Evolutionary conservation across 2,329 filamentous ascomycete species (phyloP), one percentile per base, ranked within the genome.

Genomic region (Neocatenulostroma microsporum): DNA sequence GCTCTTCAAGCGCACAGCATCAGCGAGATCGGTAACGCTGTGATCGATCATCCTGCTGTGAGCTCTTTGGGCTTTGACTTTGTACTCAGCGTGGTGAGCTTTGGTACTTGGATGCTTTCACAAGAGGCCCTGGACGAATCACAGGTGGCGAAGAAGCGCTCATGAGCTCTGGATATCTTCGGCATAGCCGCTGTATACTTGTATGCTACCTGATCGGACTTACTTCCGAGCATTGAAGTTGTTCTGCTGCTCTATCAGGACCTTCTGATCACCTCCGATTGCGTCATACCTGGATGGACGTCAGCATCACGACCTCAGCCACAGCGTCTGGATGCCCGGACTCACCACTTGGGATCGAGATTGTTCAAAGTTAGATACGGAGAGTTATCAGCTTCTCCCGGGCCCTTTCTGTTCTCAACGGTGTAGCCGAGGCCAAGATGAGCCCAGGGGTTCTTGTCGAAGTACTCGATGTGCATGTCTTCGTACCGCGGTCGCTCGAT

Each of bases 291-390:
- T 41, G 26, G 12, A 25, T 4, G 3, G 6, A 20, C 5, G 14
- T 15, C 18, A 14, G 17, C 19, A 20, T 29, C 18, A 27, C 19
- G 10, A 25, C 12, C 17, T 18, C 21, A 12, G 18, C 14, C 13
- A 6, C 18, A 15, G 7, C 13, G 19, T 23, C 8, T 9, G 30
- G 7, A 25, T 13, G n/a, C n/a, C n/a, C n/a, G n/a, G 9, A 32
- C 42, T 30, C 36, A 42, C 64, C 64, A 67, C 47, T 60, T 57
- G 8, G 62, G 60, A 48, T 68, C 63, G n/a, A 68, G 56, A 17
- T 63, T 58, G 26, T 62, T 56, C 11, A 64, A 9, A 20, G 49
- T 49, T 28, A 67, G 28, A 44, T 66, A 67, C 3, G 63, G 62
- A 37, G 53, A 58, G 5, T 54, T 41, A 42, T 68, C 61, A 4